Conservation (phyloP, 2,329 filamentous ascomycete genomes). For the Boeremia exigua region DNA sequence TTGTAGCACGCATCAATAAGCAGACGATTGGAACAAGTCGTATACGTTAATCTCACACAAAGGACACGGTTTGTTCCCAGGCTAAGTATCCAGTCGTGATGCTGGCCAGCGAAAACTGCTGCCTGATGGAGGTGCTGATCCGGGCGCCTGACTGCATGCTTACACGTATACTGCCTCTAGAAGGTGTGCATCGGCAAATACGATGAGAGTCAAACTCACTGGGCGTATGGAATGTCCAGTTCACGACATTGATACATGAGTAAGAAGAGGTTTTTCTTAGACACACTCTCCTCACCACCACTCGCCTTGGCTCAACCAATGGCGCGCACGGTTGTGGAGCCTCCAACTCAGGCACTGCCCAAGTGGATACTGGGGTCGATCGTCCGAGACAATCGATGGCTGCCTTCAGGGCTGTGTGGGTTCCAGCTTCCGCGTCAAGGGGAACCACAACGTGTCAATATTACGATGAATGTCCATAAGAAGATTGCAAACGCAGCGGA, state of each 20-base stretch:
- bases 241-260: neutral
- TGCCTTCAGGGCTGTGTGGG: conserved; percentile 33
- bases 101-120: conserved; percentile 1
- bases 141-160: neutral
- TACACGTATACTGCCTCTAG: neutral
- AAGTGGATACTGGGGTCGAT: conserved; percentile 36
- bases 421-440: conserved; percentile 22
- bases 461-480: conserved; percentile 24
- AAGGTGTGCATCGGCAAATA: neutral
- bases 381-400: conserved; percentile 27
- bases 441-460: conserved; percentile 44
- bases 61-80: neutral
- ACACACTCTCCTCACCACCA: neutral
- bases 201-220: neutral
- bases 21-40: neutral
- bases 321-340: conserved; percentile 29
- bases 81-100: neutral
- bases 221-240: neutral
- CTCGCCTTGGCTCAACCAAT: conserved; percentile 6
- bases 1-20: neutral
- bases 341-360: conserved; percentile 20
- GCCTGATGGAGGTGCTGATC: neutral
- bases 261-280: neutral
- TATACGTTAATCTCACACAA: neutral
- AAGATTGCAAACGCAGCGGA: conserved; percentile 9